Conservation (phyloP, 441 rosid species). For the Adansonia gregorii region DNA sequence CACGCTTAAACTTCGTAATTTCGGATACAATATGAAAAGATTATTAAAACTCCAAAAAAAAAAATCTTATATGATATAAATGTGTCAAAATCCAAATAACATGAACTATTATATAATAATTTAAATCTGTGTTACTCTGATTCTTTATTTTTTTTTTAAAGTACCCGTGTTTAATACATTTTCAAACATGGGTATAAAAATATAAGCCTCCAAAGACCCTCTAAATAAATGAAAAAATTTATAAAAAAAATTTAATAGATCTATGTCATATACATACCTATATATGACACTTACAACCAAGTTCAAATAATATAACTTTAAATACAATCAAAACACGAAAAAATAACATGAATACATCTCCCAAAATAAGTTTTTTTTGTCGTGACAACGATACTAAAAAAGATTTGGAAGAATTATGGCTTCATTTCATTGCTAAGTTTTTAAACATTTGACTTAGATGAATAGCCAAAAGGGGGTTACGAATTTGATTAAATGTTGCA, state of each 20-base stretch:
- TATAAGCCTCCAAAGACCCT: too few relatives aligned
- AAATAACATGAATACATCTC: conserved; percentile 17
- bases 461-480: not conserved
- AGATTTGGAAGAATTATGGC: conserved; percentile 4
- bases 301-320: not conserved
- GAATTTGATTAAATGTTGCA: not conserved
- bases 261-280: too few relatives aligned
- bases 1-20: not conserved
- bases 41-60: not conserved
- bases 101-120: too few relatives aligned
- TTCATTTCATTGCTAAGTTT: not conserved
- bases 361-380: not conserved
- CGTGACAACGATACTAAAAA: not conserved
- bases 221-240: too few relatives aligned
- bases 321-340: not conserved
- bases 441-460: not conserved
- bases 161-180: too few relatives aligned
- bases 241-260: too few relatives aligned
- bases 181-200: too few relatives aligned
- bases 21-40: not conserved
- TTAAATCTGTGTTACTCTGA: too few relatives aligned
- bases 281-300: too few relatives aligned
- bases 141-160: too few relatives aligned
- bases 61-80: not conserved
- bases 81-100: not conserved